Evolutionary conservation across 805 yeast species (phyloP), one percentile per base, ranked within the genome.

Genomic region (Barnettozyma californica): DNA sequence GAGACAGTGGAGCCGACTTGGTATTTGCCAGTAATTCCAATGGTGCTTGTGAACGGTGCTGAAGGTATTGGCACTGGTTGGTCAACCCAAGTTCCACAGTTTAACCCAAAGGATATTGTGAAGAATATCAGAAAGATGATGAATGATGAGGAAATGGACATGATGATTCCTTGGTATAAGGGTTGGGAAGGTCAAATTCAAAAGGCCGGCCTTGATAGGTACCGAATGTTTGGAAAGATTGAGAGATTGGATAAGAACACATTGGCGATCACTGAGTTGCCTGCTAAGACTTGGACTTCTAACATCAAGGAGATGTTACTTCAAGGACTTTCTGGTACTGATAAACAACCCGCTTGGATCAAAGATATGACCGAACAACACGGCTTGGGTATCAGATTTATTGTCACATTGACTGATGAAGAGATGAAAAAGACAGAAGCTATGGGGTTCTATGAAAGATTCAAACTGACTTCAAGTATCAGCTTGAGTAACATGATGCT

Each of bases 1-100:
- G 83, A 80, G 53, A 82, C 92, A 0, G 95, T 92, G 18, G 99
- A 94, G 65, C 99, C 99, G 0, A 90, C 87, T 58, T 89, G 95
- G 90, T 94, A 89, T 66, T 72, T 88, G 37, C 99, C 99, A 1
- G 81, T 94, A n/a, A 58, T 94, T 36, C 99, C 99, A 9, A 87
- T 90, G 88, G 64, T 94, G n/a, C 74, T 94, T 52, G 96, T 94
- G 5, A 94, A 94, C 62, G 99, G 99, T 49, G 77, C 92, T 9
- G 99, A 94, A 68, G 99, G 99, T 71, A 94, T 94, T 65, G 99
- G 99, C 53, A 91, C 99, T 42, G 99, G 99, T 56, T 94, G 98
- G 97, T 87, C 96, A 55, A 90, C 98, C 1, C 81, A 80, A 52
- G 84, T 94, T 53, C 99, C 99, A 1, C 81, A 87, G 37, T 92